Evolutionary conservation across 192 early-diverging fungal species (phyloP).

Genomic region (Umbelopsis sp.): DNA sequence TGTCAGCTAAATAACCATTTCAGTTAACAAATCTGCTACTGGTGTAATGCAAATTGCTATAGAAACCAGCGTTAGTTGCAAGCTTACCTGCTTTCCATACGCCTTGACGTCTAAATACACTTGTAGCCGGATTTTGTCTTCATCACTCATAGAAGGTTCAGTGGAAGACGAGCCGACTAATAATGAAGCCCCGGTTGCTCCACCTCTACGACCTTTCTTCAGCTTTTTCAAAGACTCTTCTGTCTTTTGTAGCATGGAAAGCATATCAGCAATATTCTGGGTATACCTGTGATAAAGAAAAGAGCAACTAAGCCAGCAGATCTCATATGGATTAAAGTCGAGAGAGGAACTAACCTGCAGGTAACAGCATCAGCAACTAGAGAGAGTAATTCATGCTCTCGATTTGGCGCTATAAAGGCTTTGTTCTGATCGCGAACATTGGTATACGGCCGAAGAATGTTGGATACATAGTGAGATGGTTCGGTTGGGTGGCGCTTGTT

Average conservation of each 20-base stretch:
- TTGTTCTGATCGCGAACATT: constrained; percentile 34
- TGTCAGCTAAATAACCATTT: neutral
- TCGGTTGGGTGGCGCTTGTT: constrained; percentile 48
- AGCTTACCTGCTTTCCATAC: constrained; percentile 54
- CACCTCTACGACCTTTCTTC: constrained; percentile 29
- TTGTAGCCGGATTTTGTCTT: constrained; percentile 61
- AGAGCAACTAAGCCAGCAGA: neutral
- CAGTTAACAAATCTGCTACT: too few species aligned
- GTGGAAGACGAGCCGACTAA: neutral
- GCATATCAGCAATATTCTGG: constrained; percentile 30
- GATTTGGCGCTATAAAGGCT: constrained; percentile 25
- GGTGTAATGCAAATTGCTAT: neutral
- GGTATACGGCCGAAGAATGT: constrained; percentile 47
- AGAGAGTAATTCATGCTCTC: constrained; percentile 27
- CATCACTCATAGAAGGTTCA: constrained; percentile 41
- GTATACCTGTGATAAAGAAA: constrained; percentile 35
- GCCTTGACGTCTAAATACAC: constrained; percentile 51
- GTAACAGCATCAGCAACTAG: constrained; percentile 47
- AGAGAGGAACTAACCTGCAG: constrained; percentile 26
- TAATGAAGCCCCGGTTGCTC: constrained; percentile 2
- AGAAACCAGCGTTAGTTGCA: too few species aligned
- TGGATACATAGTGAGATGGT: constrained; percentile 51
- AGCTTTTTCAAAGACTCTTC: constrained; percentile 50
- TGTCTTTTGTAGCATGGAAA: constrained; percentile 41
- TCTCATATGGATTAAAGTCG: neutral